Base-by-base conservation (phyloP, 2,329 filamentous ascomycete genomes). In the Phaeosphaeriaceae sp. region DNA sequence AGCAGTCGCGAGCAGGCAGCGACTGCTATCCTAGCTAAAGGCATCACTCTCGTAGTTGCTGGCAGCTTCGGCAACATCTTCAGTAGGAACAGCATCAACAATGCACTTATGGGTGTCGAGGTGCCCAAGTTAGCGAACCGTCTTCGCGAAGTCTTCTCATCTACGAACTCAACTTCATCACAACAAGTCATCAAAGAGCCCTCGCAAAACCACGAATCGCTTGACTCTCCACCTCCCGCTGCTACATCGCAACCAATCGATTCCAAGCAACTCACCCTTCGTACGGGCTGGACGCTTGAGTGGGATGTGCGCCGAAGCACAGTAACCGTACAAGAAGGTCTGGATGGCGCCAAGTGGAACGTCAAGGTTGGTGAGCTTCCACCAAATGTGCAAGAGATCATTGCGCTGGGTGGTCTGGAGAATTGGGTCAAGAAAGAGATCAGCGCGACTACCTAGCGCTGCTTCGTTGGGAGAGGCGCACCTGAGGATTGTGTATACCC, bases 1-100 rank as follows among this genome's bases (percentile, higher is more conserved):
- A 85, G 80, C 48, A 91, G 86, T 1, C 79, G 92, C 46, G 92
- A 97, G 72, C 90, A 96, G 72, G 91, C 91, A 5, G 92, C 92
- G 0, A 97, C 93, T 0, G 88, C 92, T 0, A 88, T 96, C 46
- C 79, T 96, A 1, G 90, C 91, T 13, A 90, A 87, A 74, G 74
- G 87, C 60, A 92, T 95, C 50, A 88, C 87, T 0, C 82, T 96
- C 2, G 89, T 96, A 1, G 85, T 95, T 0, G 81, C 88, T 0
- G 89, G 88, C 39, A 92, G 86, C 74, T 92, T 96, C 64, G 85
- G 87, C 46, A 94, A 91, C 75, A 95, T 93, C 70, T 96, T 94
- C 70, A 81, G 79, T 63, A 78, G 90, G 3, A 92, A 91, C 75
- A 84, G 82, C 66, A 90, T 92, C 76, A 92, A 92, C 74, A 92